phyloP scores from a whole-genome alignment of 2,329 filamentous ascomycete species.

The Tetracladium maxilliforme region DNA sequence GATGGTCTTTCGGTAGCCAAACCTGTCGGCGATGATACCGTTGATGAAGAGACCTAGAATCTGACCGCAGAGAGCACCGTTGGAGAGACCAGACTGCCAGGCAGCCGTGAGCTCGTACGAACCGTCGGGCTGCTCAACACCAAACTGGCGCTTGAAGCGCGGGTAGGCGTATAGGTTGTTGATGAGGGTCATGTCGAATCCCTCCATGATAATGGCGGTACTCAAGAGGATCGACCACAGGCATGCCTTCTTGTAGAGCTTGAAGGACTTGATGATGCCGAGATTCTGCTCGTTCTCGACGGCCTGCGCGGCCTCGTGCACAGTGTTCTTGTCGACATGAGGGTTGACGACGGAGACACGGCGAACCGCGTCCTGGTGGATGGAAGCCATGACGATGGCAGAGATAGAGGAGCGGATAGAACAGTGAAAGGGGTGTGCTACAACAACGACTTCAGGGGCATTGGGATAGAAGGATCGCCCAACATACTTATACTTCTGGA shows the following conservation, averaged over 20 bases:
- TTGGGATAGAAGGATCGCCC: too few relatives aligned
- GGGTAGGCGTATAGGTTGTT: conserved; percentile 19
- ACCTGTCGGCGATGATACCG: conserved; percentile 20
- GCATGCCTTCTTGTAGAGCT: conserved; percentile 4
- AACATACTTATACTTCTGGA: too few relatives aligned
- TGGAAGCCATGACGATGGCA: too few relatives aligned
- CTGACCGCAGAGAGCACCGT: conserved; percentile 21
- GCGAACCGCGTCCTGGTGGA: too few relatives aligned
- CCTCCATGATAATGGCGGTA: conserved; percentile 18
- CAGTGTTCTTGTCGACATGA: conserved; percentile 1
- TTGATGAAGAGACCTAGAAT: conserved; percentile 24
- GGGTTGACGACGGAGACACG: too few relatives aligned
- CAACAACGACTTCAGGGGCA: too few relatives aligned
- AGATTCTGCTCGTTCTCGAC: conserved; percentile 5
- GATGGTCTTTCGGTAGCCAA: conserved; percentile 24
- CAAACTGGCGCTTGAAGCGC: conserved; percentile 19
- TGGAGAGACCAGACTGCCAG: conserved; percentile 26
- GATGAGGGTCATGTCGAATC: conserved; percentile 21
- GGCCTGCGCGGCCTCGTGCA: conserved; percentile 8
- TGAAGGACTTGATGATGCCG: conserved; percentile 2
- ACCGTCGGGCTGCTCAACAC: conserved; percentile 12
- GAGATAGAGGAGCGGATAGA: too few relatives aligned
- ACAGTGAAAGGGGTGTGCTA: too few relatives aligned
- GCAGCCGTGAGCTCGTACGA: conserved; percentile 20
- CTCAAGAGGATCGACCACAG: conserved; percentile 18